Evolutionary conservation across 768 basidiomycete genomes (phyloP), one percentile per base, ranked within the genome.

Genomic region (Mycena maculata): DNA sequence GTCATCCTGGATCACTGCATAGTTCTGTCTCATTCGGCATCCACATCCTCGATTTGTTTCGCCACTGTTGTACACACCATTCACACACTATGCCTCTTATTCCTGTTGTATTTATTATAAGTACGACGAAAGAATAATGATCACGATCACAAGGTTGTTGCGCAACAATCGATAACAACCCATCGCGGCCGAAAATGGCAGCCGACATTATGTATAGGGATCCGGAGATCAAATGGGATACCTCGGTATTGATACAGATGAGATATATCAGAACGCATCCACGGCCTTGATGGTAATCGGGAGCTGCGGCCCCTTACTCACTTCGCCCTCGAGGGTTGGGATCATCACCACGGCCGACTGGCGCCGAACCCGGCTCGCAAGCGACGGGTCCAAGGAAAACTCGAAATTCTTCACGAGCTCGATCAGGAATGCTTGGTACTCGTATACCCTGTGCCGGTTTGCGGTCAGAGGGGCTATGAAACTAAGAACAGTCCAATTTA

Each of bases 401-500:
- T 88, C 84, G 63, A 90, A 90, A 75, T 87, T 86, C 52, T 83
- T 82, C 65, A 90, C 75, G 38, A 88, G 82, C 71, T 89, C 88
- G 8, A 87, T 82, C 3, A 89, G 81, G 67, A 91, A 83, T 1
- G 84, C 76, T 68, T 89, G 86, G 28, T 90, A 77, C 73, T 91
- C 89, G 60, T 84, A 81, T 0, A 89, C 63, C 7, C 69, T 70
- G 53, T 13, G 15, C 9, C 8, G 11, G 28, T n/a, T 23, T 13
- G 33, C 18, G 39, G 23, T 13, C 23, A 20, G 5, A 57, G 6
- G 16, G 15, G 6, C 10, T 2, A 27, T 5, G 10, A n/a, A 0
- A n/a, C n/a, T n/a, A n/a, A n/a, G n/a, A n/a, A 27, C 10, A 23
- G 2, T 16, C 1, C 25, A 36, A 20, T 28, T 10, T n/a, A 42